A percentile compares a stretch with the other conserved stretches of the same genome.
Evolutionary conservation across 202 grass and related monocot species (phyloP).

Genomic region (Zizania palustris): DNA sequence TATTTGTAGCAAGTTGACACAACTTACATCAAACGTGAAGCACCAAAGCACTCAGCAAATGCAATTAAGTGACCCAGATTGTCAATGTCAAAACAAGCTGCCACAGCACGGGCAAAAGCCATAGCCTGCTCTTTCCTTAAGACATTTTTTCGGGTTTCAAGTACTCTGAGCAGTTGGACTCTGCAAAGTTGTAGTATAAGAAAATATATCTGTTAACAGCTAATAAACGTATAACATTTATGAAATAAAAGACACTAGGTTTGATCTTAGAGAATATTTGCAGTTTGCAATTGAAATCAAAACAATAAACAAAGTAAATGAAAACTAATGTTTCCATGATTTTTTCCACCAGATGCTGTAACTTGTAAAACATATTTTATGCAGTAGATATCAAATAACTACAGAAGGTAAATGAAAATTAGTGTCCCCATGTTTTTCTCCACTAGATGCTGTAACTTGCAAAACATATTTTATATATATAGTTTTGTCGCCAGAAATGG

Average conservation of each 20-base stretch:
- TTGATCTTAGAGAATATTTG: not conserved
- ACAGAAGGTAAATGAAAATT: too few relatives aligned
- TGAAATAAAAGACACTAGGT: conserved; percentile 10
- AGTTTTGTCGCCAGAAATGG: not conserved
- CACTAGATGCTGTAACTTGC: too few relatives aligned
- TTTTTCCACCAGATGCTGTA: not conserved
- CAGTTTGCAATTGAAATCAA: conserved; percentile 23
- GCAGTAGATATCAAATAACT: too few relatives aligned
- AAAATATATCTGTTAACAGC: conserved; percentile 27
- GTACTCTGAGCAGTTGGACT: conserved; percentile 83
- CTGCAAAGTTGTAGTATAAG: conserved; percentile 47
- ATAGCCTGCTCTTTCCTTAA: conserved; percentile 97
- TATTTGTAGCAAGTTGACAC: too few relatives aligned
- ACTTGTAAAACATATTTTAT: not conserved
- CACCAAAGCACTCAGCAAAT: conserved; percentile 81
- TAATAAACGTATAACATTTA: conserved; percentile 15
- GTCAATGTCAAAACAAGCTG: conserved; percentile 93
- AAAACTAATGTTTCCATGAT: not conserved
- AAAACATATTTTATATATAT: not conserved
- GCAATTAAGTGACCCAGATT: conserved; percentile 72
- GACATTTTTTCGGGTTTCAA: conserved; percentile 80
- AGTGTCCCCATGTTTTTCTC: too few relatives aligned
- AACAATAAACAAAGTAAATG: not conserved
- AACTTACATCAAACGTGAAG: conserved; percentile 81
- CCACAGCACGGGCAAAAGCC: conserved; percentile 88